Base-by-base conservation (phyloP, 75 land plant species). In the Larix kaempferi region DNA sequence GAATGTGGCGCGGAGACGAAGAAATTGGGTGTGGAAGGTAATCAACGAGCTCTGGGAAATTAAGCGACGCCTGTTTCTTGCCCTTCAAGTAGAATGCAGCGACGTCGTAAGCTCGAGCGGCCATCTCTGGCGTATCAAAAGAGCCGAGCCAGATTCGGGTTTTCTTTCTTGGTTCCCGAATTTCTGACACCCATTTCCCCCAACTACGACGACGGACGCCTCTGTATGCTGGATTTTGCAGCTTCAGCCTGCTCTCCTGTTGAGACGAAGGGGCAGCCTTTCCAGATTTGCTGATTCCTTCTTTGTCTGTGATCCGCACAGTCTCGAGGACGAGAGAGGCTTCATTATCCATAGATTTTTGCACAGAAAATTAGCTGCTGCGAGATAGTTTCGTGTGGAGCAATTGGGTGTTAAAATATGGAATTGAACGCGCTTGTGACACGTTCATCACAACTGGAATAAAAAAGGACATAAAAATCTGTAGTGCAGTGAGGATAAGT, bases 1-100 rank as follows among this genome's bases (percentile, higher is more conserved):
- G 86, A 59, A 84, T 81, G 72, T 73, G 57, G 17, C 74, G 41
- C 60, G 79, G 74, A n/a, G 77, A 69, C 41, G 52, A 39, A n/a
- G 75, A 26, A 35, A 58, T 54, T 21, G 76, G 75, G 23, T 41
- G 49, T 22, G 61, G 79, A 25, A 78, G 39, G 23, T 49, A 33
- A 23, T 25, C 56, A 15, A 76, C 76, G n/a, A 66, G 57, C 6
- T 78, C 77, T 0, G 86, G 86, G 73, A 84, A 84, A 74, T 84
- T 84, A 29, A 84, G 66, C 58, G 15, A 58, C 6, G 86, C 83
- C 44, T 78, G n/a, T 41, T 33, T 35, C 15, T 80, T 83, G 8
- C 54, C 54, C 62, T 60, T 60, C 22, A 60, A 21, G 23, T 23
- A 23, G 35, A 81, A 41, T 5, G 83, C 69, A 16, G 69, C 69